Evolutionary conservation across 1,284 basidiomycete genomes (phyloP), one percentile per base, ranked within the genome.

Genomic region (Apiotrichum montevideense): DNA sequence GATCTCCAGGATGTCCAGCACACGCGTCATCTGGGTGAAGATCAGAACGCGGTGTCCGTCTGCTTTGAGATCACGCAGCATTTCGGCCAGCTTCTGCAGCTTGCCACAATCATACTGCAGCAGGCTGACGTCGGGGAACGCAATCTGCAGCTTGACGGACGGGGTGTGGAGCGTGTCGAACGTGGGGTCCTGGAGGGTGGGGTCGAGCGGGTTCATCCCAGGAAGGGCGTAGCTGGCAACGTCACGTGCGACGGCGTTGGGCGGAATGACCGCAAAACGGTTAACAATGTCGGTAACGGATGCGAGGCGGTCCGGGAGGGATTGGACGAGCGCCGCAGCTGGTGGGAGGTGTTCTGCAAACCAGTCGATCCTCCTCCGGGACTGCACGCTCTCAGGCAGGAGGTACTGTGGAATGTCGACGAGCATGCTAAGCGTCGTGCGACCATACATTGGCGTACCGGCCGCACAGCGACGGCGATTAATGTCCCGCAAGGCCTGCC

Each of bases 21-120:
- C 88, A 57, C 84, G 83, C 29, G 94, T 97, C 94, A 98, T 98
- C 70, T 98, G 94, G 0, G 94, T 98, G 74, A 98, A 98, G 66
- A 98, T 95, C 49, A 98, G 81, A 29, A 91, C 83, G 1, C 94
- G 87, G 71, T 97, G 93, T 0, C 91, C 90, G 3, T 84, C 90
- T 0, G 84, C 84, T 69, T 94, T 92, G 71, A 86, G 87, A 68
- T 89, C 84, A 29, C 90, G 85, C 45, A 98, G 81, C 35, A 98
- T 80, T 32, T 79, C 78, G 35, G 86, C 84, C 3, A 98, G 83
- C 62, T 87, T 83, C 70, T 97, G 94, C 14, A 98, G 81, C 74
- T 98, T 98, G 50, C 94, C 94, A 67, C 95, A 97, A 74, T 98
- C 94, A 74, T 94, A 98, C 71, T 97, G 94, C 5, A 97, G 80